Evolutionary conservation across 1,139 yeast species (phyloP), one percentile per base, ranked within the genome.

Genomic region (Yamadazyma atmosphaerica): DNA sequence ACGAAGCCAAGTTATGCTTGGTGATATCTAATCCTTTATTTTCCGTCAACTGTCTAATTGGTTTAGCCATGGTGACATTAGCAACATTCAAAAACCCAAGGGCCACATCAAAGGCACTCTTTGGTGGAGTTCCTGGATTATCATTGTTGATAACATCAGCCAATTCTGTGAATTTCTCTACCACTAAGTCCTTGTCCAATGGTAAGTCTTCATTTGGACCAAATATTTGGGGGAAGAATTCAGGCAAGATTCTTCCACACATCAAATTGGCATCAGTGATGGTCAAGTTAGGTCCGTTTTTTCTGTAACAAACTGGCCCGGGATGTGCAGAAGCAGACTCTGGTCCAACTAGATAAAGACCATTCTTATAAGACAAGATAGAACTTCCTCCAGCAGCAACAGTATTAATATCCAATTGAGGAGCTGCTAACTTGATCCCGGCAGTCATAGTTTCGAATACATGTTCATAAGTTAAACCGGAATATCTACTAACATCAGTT

Each of bases 311-410:
- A 2, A 79, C 80, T 1, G 81, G 82, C 5, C 81, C 81, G 1
- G 81, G 81, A 47, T 77, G 80, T 2, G 81, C 77, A 25, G 75
- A 58, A 2, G 81, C 81, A 40, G 74, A 65, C 45, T 77, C 81
- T 1, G 81, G 81, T 2, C 81, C 81, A 9, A 76, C 81, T 3
- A 54, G 63, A 48, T 73, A 77, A 21, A 75, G 57, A 4, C 81
- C 81, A 46, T 75, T 74, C 37, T 61, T 58, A 66, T 77, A 76
- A 37, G 59, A 59, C 30, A 76, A 55, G 37, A 74, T 72, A 4
- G 79, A 72, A 4, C 83, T 81, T 25, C 82, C 82, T 19, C 82
- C 83, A 13, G 82, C 82, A 19, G 82, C 83, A 9, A 77, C 83
- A 2, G 82, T 77, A 41, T 73, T 74, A 42, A 77, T 77, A 46